Conservation (phyloP, 805 yeast genomes). For the Debaryomyces tyrocola region DNA sequence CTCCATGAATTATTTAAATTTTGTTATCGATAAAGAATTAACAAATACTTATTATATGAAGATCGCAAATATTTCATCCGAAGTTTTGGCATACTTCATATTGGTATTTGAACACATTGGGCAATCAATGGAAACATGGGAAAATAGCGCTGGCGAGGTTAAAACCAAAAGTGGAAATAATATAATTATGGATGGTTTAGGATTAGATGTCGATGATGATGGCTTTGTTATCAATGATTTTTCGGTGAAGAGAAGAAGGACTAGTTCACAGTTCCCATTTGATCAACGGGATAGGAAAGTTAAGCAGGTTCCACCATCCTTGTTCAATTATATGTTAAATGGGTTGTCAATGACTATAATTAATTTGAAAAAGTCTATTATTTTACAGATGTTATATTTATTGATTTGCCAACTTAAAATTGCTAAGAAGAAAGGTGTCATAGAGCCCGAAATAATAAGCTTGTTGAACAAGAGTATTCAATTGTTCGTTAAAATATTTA, state of each 20-base stretch:
- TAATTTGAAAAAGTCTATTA: conserved; percentile 42
- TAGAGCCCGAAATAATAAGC: conserved; percentile 16
- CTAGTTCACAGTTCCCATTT: conserved; percentile 7
- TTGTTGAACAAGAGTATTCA: conserved; percentile 27
- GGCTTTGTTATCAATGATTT: conserved; percentile 47
- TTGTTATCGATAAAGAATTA: conserved; percentile 43
- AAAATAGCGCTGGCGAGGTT: conserved; percentile 1
- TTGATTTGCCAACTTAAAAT: conserved; percentile 40
- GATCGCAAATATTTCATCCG: conserved; percentile 37
- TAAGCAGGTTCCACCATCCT: conserved; percentile 35
- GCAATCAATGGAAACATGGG: conserved; percentile 11
- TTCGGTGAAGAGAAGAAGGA: conserved; percentile 35
- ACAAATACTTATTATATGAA: conserved; percentile 33
- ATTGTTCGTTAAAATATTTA: conserved; percentile 36
- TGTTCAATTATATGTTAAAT: conserved; percentile 41
- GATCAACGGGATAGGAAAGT: conserved; percentile 12
- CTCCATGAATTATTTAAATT: conserved; percentile 42
- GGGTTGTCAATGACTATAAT: conserved; percentile 44
- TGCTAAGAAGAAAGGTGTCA: conserved; percentile 24
- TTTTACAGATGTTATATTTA: conserved; percentile 43
- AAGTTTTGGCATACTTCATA: conserved; percentile 37
- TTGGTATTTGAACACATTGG: conserved; percentile 37
- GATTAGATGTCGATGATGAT: conserved; percentile 44
- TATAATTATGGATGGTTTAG: conserved; percentile 35
- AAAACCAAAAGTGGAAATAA: conserved; percentile 7